Evolutionary conservation across 805 yeast species (phyloP), one percentile per base, ranked within the genome.

Genomic region (Saccharomycopsis schoenii): DNA sequence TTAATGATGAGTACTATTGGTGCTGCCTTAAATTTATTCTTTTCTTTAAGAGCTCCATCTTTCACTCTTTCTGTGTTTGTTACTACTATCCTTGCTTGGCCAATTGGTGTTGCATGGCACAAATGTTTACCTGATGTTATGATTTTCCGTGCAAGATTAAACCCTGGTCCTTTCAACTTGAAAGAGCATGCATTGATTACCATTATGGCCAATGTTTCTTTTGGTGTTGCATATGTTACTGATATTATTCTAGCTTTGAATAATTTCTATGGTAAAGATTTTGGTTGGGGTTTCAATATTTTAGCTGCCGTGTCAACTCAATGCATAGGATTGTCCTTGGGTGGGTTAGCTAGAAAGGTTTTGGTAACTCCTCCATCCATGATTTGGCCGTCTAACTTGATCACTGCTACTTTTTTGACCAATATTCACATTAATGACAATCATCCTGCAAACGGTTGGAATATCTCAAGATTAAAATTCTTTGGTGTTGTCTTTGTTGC

Each of bases 301-400:
- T 69, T 83, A 58, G 74, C 83, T 54, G 75, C 77, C 55, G 68
- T 82, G 58, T 77, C 86, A 14, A 78, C 86, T 43, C 89, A 86
- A 69, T 74, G 82, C 65, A 75, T 86, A 58, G 91, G 92, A 10
- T 83, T 83, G 64, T 85, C 87, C 34, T 70, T 83, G 58, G 89
- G 88, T 54, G 92, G 92, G 37, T 59, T 86, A 61, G 75, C 80
- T 50, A 76, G 86, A 65, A 77, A 80, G 65, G 74, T 84, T 41
- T 75, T 86, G 63, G 85, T 86, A 15, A 80, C 80, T 61, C 86
- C 90, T 4, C 78, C 85, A 4, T 74, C 82, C n/a, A 81, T 84
- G 71, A 77, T 85, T 58, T 88, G 92, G 92, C 93, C 93, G 4
- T 71, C 81, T 1, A 80, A 79, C 67, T 75, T 87, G 68, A 87